Evolutionary conservation across 306 rosid genomes (phyloP).

Genomic region (Rosa multiflora): DNA sequence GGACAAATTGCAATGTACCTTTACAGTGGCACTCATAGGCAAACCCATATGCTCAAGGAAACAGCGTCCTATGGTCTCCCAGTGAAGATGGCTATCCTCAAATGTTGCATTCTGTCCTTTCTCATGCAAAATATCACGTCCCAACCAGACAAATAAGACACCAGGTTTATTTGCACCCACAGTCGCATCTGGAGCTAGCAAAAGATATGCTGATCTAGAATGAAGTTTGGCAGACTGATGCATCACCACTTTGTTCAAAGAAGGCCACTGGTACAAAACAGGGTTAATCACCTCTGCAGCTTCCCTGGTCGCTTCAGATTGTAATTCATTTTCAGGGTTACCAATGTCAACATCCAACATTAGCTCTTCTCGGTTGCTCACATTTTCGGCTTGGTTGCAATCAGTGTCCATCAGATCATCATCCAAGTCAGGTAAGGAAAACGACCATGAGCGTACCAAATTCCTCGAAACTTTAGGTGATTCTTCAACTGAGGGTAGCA

Average conservation of each 20-base stretch:
- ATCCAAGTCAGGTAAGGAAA: slow-evolving; percentile 52
- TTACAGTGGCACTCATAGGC: slow-evolving; percentile 34
- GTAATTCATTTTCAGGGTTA: slow-evolving; percentile 29
- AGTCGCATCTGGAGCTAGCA: slow-evolving; percentile 28
- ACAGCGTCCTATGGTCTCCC: slow-evolving; percentile 33
- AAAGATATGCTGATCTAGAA: slow-evolving; percentile 36
- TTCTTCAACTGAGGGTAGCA: slow-evolving; percentile 57
- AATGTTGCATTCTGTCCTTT: slow-evolving; percentile 7
- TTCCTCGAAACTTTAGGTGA: slow-evolving; percentile 41
- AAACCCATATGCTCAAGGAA: slow-evolving; percentile 34
- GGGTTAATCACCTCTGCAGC: slow-evolving; percentile 14
- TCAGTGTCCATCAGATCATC: slow-evolving; percentile 46
- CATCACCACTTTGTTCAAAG: slow-evolving; percentile 28
- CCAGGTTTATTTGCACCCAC: slow-evolving; percentile 13
- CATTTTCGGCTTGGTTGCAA: slow-evolving; percentile 41
- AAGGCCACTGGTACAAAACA: slow-evolving; percentile 47
- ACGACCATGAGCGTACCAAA: slow-evolving; percentile 56
- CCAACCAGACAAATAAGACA: slow-evolving; percentile 43
- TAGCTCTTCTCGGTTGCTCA: slow-evolving; percentile 33
- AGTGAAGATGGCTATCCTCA: slow-evolving; percentile 21
- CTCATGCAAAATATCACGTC: slow-evolving; percentile 26
- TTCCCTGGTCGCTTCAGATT: slow-evolving; percentile 6
- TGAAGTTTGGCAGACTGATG: slow-evolving; percentile 24
- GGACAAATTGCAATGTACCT: slow-evolving; percentile 29
- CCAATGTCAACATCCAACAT: slow-evolving; percentile 33